These are phyloP conservation scores for Acmispon strigosus DNA, from an alignment of 306 rosid species.

Conservation along the genomic window DNA sequence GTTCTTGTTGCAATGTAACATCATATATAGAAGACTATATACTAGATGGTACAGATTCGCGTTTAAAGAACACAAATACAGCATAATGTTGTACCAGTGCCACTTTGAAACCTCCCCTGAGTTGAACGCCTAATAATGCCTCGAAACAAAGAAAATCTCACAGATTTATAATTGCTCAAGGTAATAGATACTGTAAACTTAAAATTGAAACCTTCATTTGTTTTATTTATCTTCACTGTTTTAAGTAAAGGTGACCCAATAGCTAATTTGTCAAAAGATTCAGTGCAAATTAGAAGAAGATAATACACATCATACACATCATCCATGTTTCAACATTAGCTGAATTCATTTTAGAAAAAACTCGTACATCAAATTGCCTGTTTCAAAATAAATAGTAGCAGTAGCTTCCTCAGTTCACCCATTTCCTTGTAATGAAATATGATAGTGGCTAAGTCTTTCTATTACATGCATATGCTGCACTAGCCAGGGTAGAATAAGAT, in stretches of 20 bases:
- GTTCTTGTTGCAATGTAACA: background rate
- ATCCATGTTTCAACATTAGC: background rate
- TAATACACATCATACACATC: background rate
- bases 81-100: background rate
- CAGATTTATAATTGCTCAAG: background rate
- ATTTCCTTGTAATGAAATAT: slow-evolving; percentile 1
- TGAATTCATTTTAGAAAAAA: background rate
- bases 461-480: background rate
- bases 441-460: background rate
- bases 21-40: background rate
- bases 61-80: background rate
- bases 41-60: background rate
- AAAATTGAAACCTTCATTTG: background rate
- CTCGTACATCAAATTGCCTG: background rate
- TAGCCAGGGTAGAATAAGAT: background rate
- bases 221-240: background rate
- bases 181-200: background rate
- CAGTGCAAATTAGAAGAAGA: background rate
- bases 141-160: background rate
- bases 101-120: background rate
- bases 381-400: background rate
- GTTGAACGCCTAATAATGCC: background rate
- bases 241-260: background rate
- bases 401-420: background rate
- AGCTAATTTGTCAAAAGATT: background rate